A percentile compares a stretch with the other conserved stretches of the same genome.
phyloP scores from a whole-genome alignment of 2,329 filamentous ascomycete genomes.

The Xylariomycetidae sp. region DNA sequence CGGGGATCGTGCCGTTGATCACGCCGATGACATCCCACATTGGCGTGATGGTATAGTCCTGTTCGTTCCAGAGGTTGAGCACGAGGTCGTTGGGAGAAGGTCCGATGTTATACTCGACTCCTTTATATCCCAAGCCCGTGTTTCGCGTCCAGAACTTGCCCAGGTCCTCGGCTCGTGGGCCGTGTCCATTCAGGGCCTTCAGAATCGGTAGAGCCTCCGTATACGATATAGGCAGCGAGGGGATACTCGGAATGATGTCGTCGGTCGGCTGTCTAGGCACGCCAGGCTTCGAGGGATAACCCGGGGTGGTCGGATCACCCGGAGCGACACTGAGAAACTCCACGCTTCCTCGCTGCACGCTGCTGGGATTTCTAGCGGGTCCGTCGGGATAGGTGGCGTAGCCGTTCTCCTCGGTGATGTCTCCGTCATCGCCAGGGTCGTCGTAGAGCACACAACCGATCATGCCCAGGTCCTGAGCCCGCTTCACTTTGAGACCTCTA shows the following conservation, averaged over 20 bases:
- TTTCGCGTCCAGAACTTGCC: conserved; percentile 66
- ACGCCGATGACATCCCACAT: conserved; percentile 90
- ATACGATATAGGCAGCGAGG: conserved; percentile 89
- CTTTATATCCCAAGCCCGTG: conserved; percentile 71
- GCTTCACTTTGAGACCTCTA: conserved; percentile 86
- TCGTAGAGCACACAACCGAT: conserved; percentile 79
- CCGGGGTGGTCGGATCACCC: conserved; percentile 85
- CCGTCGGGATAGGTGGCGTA: conserved; percentile 77
- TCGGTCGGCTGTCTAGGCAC: conserved; percentile 69
- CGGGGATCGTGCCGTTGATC: conserved; percentile 78
- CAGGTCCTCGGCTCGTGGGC: conserved; percentile 71
- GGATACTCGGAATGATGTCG: conserved; percentile 72
- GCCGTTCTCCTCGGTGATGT: conserved; percentile 76
- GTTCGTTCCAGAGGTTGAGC: conserved; percentile 71
- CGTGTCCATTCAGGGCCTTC: conserved; percentile 85
- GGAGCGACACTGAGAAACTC: conserved; percentile 69
- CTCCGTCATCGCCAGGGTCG: conserved; percentile 85
- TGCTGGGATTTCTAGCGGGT: conserved; percentile 80
- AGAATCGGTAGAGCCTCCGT: conserved; percentile 79
- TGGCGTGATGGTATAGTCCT: conserved; percentile 76
- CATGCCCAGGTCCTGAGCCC: conserved; percentile 86
- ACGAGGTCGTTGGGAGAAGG: conserved; percentile 69
- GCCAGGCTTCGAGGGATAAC: conserved; percentile 90
- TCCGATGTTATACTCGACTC: conserved; percentile 79
- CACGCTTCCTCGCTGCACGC: conserved; percentile 83